A percentile compares a stretch with the other conserved stretches of the same genome.
Conservation (phyloP, 148 eudicot species). For the Rhododendron simsii region DNA sequence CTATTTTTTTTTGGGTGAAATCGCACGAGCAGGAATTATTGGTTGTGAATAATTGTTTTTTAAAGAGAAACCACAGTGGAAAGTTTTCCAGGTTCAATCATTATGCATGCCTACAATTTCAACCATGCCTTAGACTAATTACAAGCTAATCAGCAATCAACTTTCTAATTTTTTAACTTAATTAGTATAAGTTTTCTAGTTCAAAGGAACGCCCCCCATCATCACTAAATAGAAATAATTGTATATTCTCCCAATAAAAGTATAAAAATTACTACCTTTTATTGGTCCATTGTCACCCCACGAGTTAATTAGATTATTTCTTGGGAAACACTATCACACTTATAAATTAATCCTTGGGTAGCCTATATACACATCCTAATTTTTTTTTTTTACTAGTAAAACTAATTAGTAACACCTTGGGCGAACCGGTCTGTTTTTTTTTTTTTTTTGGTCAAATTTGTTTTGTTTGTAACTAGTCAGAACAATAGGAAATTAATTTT, state of each 20-base stretch:
- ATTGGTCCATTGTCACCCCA: neutral
- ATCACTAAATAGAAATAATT: neutral
- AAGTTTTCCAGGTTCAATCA: neutral
- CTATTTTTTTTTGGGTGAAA: neutral
- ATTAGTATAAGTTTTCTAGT: neutral
- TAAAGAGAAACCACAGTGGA: neutral
- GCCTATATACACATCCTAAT: neutral
- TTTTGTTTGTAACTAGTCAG: neutral
- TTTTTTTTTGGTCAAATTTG: no score
- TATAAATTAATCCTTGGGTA: neutral
- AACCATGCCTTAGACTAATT: constrained; percentile 8
- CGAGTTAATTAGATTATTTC: neutral
- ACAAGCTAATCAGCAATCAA: neutral
- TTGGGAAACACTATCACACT: neutral
- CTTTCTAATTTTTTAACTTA: neutral
- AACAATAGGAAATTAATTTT: neutral
- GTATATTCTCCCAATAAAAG: neutral
- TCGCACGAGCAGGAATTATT: neutral
- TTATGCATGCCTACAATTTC: constrained; percentile 2
- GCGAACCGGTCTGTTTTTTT: neutral
- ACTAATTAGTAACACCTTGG: neutral
- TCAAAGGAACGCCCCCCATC: neutral
- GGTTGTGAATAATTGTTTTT: neutral
- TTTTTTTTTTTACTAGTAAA: no score
- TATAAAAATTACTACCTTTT: neutral